Evolutionary conservation across 768 basidiomycete genomes (phyloP).

Genomic region (Omphalotus guepiniiformis): DNA sequence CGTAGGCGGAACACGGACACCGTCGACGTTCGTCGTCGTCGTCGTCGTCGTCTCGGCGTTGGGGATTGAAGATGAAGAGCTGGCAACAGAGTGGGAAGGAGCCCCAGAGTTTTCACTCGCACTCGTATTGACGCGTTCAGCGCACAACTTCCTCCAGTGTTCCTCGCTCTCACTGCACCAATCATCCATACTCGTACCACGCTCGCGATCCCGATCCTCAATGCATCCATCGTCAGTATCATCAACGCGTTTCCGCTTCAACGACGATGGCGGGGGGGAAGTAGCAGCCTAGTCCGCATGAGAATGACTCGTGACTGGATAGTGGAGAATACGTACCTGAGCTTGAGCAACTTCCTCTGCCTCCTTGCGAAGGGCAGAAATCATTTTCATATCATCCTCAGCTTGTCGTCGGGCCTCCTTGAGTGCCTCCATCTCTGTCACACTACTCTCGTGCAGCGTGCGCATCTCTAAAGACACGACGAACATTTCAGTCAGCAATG

Average conservation of each 20-base stretch:
- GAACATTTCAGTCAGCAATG: background rate
- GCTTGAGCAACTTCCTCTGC: background rate
- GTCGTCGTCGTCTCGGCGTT: background rate
- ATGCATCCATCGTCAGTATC: background rate
- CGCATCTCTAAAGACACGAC: background rate
- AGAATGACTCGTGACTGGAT: background rate
- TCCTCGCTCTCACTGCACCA: background rate
- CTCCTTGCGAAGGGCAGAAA: background rate
- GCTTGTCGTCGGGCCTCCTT: background rate
- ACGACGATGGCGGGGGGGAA: background rate
- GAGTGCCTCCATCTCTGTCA: background rate
- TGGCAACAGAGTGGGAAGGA: background rate
- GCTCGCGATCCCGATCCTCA: background rate
- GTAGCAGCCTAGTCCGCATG: background rate
- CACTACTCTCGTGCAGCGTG: background rate
- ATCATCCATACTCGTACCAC: background rate
- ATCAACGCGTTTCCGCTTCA: constrained; percentile 8
- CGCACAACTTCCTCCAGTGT: background rate
- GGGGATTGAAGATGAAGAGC: background rate
- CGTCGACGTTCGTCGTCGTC: background rate
- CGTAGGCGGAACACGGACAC: background rate
- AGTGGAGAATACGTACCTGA: constrained; percentile 4
- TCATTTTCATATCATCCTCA: constrained; percentile 1
- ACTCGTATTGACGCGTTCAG: background rate
- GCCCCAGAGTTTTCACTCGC: background rate